Percentiles rank a stretch among this genome's conserved stretches.
phyloP scores from a whole-genome alignment of 345 rosid genomes.

The Linum tenue region DNA sequence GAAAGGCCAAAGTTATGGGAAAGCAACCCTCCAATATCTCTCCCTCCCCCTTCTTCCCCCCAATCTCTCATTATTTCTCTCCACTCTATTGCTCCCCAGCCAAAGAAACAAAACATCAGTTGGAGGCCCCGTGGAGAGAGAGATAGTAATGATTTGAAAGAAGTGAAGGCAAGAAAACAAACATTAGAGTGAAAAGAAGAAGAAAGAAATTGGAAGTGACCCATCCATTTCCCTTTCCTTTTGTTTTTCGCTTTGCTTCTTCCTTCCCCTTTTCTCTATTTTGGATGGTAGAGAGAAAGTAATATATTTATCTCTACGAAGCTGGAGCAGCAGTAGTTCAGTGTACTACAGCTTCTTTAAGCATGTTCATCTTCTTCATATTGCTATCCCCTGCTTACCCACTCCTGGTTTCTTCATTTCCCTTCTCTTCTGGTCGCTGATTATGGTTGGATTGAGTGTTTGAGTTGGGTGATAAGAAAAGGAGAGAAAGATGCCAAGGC shows the following conservation, averaged over 20 bases:
- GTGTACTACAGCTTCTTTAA: background rate
- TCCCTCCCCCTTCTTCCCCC: background rate
- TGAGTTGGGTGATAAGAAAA: background rate
- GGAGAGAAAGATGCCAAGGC: conserved; percentile 62
- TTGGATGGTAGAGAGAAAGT: background rate
- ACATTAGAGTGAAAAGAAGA: background rate
- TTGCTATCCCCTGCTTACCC: background rate
- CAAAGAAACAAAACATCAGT: background rate
- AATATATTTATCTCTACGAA: background rate
- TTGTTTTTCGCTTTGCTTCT: background rate
- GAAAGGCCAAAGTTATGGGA: background rate
- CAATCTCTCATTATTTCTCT: background rate
- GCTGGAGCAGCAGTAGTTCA: background rate
- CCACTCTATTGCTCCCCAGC: conserved; percentile 5
- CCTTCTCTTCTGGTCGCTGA: background rate
- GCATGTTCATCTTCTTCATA: background rate
- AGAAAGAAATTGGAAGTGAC: background rate
- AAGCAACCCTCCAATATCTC: background rate
- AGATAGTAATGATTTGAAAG: background rate
- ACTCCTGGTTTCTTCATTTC: background rate
- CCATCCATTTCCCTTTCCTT: conserved; percentile 1
- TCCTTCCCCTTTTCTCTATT: background rate
- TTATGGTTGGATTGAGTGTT: background rate
- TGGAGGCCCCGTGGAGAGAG: background rate
- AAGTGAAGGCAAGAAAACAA: background rate